phyloP scores from a whole-genome alignment of 2,329 filamentous ascomycete genomes.

The Aspergillus quadricinctus region DNA sequence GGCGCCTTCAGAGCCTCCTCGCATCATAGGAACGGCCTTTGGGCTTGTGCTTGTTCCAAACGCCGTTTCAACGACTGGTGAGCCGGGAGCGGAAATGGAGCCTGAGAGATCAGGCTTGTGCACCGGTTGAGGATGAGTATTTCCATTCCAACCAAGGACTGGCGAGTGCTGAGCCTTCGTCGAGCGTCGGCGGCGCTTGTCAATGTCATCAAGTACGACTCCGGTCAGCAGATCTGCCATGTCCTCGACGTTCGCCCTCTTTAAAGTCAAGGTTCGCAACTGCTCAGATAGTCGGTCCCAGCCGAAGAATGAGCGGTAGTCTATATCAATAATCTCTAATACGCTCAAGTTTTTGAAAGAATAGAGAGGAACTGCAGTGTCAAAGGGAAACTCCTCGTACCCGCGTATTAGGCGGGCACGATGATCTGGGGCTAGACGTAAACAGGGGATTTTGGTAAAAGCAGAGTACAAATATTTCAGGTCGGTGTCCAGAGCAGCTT shows the following conservation, averaged over 20 bases:
- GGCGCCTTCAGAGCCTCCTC: slow-evolving; percentile 53
- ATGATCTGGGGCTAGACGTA: slow-evolving; percentile 87
- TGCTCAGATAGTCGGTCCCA: slow-evolving; percentile 95
- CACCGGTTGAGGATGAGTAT: slow-evolving; percentile 56
- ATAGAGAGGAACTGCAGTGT: slow-evolving; percentile 92
- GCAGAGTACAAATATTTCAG: slow-evolving; percentile 96
- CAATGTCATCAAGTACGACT: slow-evolving; percentile 94
- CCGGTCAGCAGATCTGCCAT: slow-evolving; percentile 84
- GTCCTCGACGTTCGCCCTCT: slow-evolving; percentile 82
- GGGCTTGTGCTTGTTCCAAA: slow-evolving; percentile 48
- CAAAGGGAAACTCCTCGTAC: slow-evolving; percentile 97
- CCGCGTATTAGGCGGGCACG: slow-evolving; percentile 84
- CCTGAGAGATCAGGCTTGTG: slow-evolving; percentile 63
- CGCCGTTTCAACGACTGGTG: slow-evolving; percentile 49
- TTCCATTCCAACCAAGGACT: slow-evolving; percentile 60
- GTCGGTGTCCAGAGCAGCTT: slow-evolving; percentile 77
- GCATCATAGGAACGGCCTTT: slow-evolving; percentile 45
- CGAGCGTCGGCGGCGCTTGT: slow-evolving; percentile 80
- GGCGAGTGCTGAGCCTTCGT: slow-evolving; percentile 82
- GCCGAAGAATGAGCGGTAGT: slow-evolving; percentile 94
- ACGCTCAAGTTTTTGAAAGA: slow-evolving; percentile 96
- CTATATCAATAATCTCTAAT: slow-evolving; percentile 89
- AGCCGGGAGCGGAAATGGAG: slow-evolving; percentile 66
- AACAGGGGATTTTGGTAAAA: slow-evolving; percentile 94
- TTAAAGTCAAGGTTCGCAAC: slow-evolving; percentile 81